These are phyloP conservation scores for Diversispora epigaea DNA, from an alignment of 192 early-diverging fungal genomes.

Conservation along the genomic window DNA sequence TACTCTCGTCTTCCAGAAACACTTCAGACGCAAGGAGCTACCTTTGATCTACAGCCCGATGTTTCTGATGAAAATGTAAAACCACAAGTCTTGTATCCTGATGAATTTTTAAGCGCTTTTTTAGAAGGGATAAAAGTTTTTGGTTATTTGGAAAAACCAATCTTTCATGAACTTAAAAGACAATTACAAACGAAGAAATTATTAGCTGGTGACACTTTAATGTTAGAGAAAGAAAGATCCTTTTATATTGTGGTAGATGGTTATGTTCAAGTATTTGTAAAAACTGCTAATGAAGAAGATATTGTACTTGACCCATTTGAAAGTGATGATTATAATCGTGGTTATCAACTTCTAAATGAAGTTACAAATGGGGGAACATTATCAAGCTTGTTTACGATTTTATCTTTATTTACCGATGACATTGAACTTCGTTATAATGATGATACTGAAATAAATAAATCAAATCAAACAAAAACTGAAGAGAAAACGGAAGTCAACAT, in stretches of 20 bases:
- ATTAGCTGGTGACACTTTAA: slow-evolving; percentile 74
- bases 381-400: slow-evolving; percentile 89
- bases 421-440: slow-evolving; percentile 57
- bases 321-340: slow-evolving; percentile 43
- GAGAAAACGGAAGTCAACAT: too few species aligned
- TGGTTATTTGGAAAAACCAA: slow-evolving; percentile 94
- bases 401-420: slow-evolving; percentile 84
- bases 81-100: slow-evolving; percentile 51
- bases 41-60: slow-evolving; percentile 79
- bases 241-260: slow-evolving; percentile 98
- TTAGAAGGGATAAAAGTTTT: slow-evolving; percentile 90
- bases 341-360: slow-evolving; percentile 77
- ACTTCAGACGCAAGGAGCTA: slow-evolving; percentile 39
- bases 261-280: slow-evolving; percentile 85
- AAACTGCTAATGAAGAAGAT: slow-evolving; percentile 46
- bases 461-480: too few species aligned
- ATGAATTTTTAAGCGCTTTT: slow-evolving; percentile 81
- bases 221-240: slow-evolving; percentile 71
- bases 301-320: slow-evolving; percentile 42
- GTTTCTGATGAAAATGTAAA: slow-evolving; percentile 54
- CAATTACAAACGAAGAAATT: slow-evolving; percentile 79
- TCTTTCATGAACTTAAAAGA: slow-evolving; percentile 93
- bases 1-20: slow-evolving; percentile 70
- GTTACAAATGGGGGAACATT: slow-evolving; percentile 90
- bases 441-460: slow-evolving; percentile 31